phyloP scores from a whole-genome alignment of 1,284 basidiomycete genomes.

The Wallemia ichthyophaga region DNA sequence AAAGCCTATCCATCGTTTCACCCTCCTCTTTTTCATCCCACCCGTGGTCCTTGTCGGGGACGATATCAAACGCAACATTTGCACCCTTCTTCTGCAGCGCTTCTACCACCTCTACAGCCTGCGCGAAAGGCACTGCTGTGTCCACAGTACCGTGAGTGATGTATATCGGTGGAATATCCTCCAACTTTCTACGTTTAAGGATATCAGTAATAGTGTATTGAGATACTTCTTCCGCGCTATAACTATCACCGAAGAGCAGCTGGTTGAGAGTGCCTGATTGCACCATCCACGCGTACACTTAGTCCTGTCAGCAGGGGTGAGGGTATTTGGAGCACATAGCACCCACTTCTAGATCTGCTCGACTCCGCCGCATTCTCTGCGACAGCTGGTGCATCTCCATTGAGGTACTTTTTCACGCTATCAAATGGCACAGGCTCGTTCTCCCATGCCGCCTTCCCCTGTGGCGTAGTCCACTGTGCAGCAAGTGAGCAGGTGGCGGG shows the following conservation, averaged over 20 bases:
- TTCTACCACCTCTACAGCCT: conserved; percentile 1
- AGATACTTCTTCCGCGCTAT: neutral
- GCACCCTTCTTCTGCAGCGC: neutral
- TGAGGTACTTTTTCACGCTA: neutral
- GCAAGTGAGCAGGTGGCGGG: neutral
- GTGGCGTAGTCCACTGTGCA: neutral
- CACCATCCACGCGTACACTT: conserved; percentile 1
- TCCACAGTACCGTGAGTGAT: conserved; percentile 2
- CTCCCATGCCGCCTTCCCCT: conserved; percentile 2
- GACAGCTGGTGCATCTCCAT: neutral
- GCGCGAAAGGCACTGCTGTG: conserved; percentile 1
- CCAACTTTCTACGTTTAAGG: neutral
- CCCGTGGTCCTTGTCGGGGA: conserved; percentile 2
- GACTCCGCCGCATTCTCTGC: neutral
- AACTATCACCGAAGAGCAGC: neutral
- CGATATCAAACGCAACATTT: neutral
- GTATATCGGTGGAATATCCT: conserved; percentile 1
- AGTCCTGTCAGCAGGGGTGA: neutral
- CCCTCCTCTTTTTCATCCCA: conserved; percentile 1
- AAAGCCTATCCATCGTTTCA: conserved; percentile 2
- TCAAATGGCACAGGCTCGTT: neutral
- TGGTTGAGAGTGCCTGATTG: neutral
- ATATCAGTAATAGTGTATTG: neutral
- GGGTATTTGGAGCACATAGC: no score
- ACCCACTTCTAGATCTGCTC: neutral